Evolutionary conservation across 2,329 filamentous ascomycete species (phyloP).

Genomic region (Eutypa lata): DNA sequence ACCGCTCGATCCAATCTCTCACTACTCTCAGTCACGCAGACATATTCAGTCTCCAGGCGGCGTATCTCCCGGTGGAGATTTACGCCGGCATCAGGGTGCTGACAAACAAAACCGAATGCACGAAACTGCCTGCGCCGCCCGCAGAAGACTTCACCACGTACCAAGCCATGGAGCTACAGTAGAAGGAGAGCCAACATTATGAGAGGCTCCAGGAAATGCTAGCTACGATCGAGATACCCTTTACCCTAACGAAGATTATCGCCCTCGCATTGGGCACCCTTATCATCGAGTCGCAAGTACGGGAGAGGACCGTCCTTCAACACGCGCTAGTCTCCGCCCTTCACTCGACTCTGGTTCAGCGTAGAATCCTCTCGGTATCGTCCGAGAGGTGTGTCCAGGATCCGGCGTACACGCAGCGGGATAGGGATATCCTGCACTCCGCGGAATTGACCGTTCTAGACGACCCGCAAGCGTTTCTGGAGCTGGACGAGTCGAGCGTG

Average conservation of each 20-base stretch:
- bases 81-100: constrained; percentile 5
- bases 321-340: constrained; percentile 13
- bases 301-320: constrained; percentile 9
- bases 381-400: constrained; percentile 12
- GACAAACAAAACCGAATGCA: neutral
- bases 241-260: constrained; percentile 12
- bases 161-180: constrained; percentile 10
- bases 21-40: constrained; percentile 3
- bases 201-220: constrained; percentile 11
- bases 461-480: constrained; percentile 16
- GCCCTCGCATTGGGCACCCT: constrained; percentile 14
- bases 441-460: constrained; percentile 17
- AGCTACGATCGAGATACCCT: constrained; percentile 11
- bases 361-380: constrained; percentile 3
- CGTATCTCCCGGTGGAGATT: constrained; percentile 18
- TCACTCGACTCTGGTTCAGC: constrained; percentile 6
- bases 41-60: constrained; percentile 5
- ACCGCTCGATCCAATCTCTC: no score
- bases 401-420: constrained; percentile 13
- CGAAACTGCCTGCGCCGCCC: constrained; percentile 4
- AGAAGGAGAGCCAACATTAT: constrained; percentile 13
- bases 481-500: constrained; percentile 16
- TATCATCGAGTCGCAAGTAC: constrained; percentile 5
- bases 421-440: constrained; percentile 13
- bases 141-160: constrained; percentile 10